Base-by-base conservation (phyloP, 805 yeast species). In the Candida namnaoensis region DNA sequence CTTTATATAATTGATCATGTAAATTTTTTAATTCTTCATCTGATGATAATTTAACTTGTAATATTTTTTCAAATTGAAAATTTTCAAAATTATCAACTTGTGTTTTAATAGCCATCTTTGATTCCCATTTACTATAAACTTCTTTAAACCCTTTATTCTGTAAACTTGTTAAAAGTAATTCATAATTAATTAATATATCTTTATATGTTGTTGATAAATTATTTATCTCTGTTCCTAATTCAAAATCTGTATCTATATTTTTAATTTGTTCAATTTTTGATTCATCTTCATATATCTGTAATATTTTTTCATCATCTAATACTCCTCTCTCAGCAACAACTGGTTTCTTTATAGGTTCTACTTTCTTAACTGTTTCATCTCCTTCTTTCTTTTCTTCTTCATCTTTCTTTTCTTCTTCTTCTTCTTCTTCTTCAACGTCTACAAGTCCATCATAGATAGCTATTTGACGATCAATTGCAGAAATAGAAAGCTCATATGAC, bases 21-120 rank as follows among this genome's bases (percentile, higher is more conserved):
- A 27, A 44, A 50, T 13, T 50, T 12, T 35, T 48, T 50, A 36
- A 55, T 46, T 34, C 35, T 8, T 34, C 25, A 15, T 34, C 35
- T 8, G 9, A 14, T 1, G 44, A 44, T 10, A 34, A 25, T 11
- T 52, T 30, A 8, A 39, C 32, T 3, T 44, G 49, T 5, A 51
- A 41, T 1, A 45, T 39, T 33, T 41, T 49, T 39, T 48, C 53
- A 32, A 51, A 34, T 13, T 38, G 23, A 12, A 38, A 35, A 2
- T 45, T 38, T 37, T 51, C 47, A 7, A 35, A 30, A 2, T 38
- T 44, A 28, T 49, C 49, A 7, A 39, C 12, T 8, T 36, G 27
- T 34, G 50, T 46, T 2, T 53, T 58, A 38, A 44, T 47, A 7
- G 38, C 34, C 23, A 19, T 34, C 24, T 14, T 15, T 7, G 23